Evolutionary conservation across 2,329 filamentous ascomycete genomes (phyloP).

Genomic region (Ploettnerulaceae sp.): DNA sequence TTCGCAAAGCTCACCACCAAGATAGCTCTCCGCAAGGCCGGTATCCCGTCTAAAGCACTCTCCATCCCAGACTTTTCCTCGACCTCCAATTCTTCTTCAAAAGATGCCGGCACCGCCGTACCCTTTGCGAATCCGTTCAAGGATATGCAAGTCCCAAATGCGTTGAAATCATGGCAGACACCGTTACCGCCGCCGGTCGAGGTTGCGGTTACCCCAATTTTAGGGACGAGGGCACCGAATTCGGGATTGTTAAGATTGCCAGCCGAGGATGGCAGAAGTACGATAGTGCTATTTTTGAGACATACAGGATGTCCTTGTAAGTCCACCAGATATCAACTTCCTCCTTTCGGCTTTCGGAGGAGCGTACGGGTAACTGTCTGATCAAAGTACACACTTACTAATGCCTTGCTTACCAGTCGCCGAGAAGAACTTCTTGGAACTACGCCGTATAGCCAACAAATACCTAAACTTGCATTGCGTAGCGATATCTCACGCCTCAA

Average conservation of each 20-base stretch:
- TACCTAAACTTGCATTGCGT: constrained; percentile 52
- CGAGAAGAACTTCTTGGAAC: constrained; percentile 58
- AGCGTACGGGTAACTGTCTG: not conserved
- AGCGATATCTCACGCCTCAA: constrained; percentile 57
- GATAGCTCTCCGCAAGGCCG: constrained; percentile 32
- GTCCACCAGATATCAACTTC: constrained; percentile 22
- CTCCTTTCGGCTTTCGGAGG: not conserved
- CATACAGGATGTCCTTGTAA: constrained; percentile 74
- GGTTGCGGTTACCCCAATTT: constrained; percentile 22
- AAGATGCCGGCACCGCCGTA: constrained; percentile 15
- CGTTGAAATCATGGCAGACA: constrained; percentile 30
- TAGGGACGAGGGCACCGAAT: constrained; percentile 26
- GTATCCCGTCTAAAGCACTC: constrained; percentile 28
- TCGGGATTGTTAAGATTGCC: constrained; percentile 37
- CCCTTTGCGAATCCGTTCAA: constrained; percentile 30
- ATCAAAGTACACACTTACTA: not conserved
- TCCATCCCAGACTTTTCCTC: constrained; percentile 11
- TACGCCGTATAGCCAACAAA: constrained; percentile 49
- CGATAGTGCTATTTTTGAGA: constrained; percentile 61
- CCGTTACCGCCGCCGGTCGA: constrained; percentile 28
- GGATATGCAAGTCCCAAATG: constrained; percentile 28
- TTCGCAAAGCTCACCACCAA: constrained; percentile 32
- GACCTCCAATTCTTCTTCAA: constrained; percentile 13
- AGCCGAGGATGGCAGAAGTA: constrained; percentile 46
- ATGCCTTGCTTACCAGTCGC: constrained; percentile 46